A percentile compares a stretch with the other conserved stretches of the same genome.
Evolutionary conservation across 2,329 filamentous ascomycete genomes (phyloP).

Genomic region (Sporothrix luriei): DNA sequence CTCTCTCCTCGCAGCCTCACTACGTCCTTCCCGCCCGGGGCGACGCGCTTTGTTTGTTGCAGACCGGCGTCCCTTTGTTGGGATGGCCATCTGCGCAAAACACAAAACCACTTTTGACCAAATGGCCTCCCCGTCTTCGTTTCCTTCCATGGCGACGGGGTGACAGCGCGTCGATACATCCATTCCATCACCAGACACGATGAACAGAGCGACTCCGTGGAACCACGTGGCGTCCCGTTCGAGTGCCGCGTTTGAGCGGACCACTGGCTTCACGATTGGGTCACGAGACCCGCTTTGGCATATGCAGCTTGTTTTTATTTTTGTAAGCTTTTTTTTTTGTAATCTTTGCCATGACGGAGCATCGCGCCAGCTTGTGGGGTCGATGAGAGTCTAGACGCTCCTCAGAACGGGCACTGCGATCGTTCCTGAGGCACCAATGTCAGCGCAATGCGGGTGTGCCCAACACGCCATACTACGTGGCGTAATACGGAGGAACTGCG

Average conservation of each 20-base stretch:
- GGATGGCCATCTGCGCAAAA: background rate
- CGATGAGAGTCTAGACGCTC: background rate
- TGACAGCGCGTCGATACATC: slow-evolving; percentile 29
- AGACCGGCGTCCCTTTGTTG: background rate
- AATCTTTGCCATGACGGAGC: too few species aligned
- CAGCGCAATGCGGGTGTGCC: background rate
- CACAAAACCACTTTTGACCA: slow-evolving; percentile 23
- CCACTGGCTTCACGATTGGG: too few species aligned
- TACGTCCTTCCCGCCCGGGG: slow-evolving; percentile 7
- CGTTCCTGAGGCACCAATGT: background rate
- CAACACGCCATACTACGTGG: background rate
- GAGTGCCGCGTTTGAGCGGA: too few species aligned
- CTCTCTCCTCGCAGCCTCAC: background rate
- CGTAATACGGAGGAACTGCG: too few species aligned
- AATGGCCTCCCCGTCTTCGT: slow-evolving; percentile 25
- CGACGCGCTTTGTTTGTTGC: slow-evolving; percentile 11
- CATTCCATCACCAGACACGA: too few species aligned
- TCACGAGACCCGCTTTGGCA: background rate
- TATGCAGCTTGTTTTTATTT: background rate
- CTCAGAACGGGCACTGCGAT: too few species aligned
- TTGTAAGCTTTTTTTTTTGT: too few species aligned
- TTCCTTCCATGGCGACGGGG: slow-evolving; percentile 16
- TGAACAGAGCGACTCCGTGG: too few species aligned
- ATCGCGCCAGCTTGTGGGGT: too few species aligned
- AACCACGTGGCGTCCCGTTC: too few species aligned